Percentiles rank a stretch among this genome's conserved stretches.
Evolutionary conservation across 1,284 basidiomycete genomes (phyloP).

Genomic region (Tylopilus sp.): DNA sequence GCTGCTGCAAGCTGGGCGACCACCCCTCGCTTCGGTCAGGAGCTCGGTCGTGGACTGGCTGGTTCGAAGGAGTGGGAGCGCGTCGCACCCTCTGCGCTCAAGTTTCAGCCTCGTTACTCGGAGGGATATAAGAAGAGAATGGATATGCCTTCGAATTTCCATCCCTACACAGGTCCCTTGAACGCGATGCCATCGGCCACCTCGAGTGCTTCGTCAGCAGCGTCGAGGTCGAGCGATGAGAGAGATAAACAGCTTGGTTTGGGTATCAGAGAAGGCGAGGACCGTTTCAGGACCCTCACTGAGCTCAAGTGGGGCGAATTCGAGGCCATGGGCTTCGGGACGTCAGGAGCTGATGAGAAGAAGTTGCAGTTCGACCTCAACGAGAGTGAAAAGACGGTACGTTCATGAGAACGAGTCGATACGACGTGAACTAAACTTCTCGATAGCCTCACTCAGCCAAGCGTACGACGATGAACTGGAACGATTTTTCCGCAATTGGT

Average conservation of each 20-base stretch:
- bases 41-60: constrained; percentile 42
- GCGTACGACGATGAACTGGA: constrained; percentile 80
- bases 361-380: constrained; percentile 84
- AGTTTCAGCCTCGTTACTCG: constrained; percentile 55
- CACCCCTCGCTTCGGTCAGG: constrained; percentile 31
- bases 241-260: constrained; percentile 24
- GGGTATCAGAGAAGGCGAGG: constrained; percentile 45
- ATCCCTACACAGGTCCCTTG: constrained; percentile 45
- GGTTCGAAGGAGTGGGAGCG: constrained; percentile 71
- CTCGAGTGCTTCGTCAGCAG: constrained; percentile 28
- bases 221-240: constrained; percentile 31
- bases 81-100: constrained; percentile 57
- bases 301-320: constrained; percentile 89
- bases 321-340: constrained; percentile 74
- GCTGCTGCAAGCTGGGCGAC: constrained; percentile 69
- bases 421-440: constrained; percentile 6
- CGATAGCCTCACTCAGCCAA: constrained; percentile 64
- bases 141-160: constrained; percentile 55
- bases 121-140: constrained; percentile 71
- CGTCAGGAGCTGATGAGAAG: constrained; percentile 49
- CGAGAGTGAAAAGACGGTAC: constrained; percentile 76
- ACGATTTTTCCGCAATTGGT: constrained; percentile 77
- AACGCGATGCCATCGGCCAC: constrained; percentile 25
- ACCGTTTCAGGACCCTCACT: constrained; percentile 73
- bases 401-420: constrained; percentile 26